A percentile compares a stretch with the other conserved stretches of the same genome.
These are phyloP conservation scores for Lumnitzera racemosa DNA, from an alignment of 345 rosid genomes.

Conservation along the genomic window DNA sequence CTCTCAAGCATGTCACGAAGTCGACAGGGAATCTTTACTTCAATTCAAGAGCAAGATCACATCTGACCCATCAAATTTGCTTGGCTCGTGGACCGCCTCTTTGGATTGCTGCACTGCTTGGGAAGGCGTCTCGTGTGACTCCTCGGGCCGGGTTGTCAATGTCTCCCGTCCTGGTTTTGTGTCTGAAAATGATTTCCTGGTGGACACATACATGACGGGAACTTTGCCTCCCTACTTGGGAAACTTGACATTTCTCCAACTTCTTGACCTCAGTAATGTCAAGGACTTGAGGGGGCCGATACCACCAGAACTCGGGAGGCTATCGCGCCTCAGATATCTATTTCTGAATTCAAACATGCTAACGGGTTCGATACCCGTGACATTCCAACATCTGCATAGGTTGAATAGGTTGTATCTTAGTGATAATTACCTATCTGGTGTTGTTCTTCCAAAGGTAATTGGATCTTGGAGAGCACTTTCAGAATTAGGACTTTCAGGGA, in stretches of 20 bases:
- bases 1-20: slow-evolving; percentile 23
- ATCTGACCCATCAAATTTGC: slow-evolving; percentile 40
- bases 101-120: slow-evolving; percentile 49
- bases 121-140: slow-evolving; percentile 43
- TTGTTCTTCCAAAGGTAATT: slow-evolving; percentile 20
- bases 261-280: slow-evolving; percentile 46
- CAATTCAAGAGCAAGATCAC: slow-evolving; percentile 41
- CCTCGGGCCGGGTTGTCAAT: slow-evolving; percentile 36
- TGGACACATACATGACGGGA: slow-evolving; percentile 42
- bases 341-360: slow-evolving; percentile 48
- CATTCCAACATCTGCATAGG: slow-evolving; percentile 21
- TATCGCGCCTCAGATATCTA: slow-evolving; percentile 20
- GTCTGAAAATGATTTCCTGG: slow-evolving; percentile 19
- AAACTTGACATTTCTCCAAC: slow-evolving; percentile 33
- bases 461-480: slow-evolving; percentile 21
- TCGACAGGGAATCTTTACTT: slow-evolving; percentile 43
- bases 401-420: slow-evolving; percentile 32
- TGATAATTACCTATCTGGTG: slow-evolving; percentile 32
- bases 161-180: slow-evolving; percentile 32
- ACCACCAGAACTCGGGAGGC: slow-evolving; percentile 34
- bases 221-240: slow-evolving; percentile 43
- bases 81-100: slow-evolving; percentile 35
- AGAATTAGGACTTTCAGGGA: slow-evolving; percentile 45
- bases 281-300: slow-evolving; percentile 40
- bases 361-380: slow-evolving; percentile 32